Conservation (phyloP, 31 red algal genomes). For the Asparagopsis taxiformis region DNA sequence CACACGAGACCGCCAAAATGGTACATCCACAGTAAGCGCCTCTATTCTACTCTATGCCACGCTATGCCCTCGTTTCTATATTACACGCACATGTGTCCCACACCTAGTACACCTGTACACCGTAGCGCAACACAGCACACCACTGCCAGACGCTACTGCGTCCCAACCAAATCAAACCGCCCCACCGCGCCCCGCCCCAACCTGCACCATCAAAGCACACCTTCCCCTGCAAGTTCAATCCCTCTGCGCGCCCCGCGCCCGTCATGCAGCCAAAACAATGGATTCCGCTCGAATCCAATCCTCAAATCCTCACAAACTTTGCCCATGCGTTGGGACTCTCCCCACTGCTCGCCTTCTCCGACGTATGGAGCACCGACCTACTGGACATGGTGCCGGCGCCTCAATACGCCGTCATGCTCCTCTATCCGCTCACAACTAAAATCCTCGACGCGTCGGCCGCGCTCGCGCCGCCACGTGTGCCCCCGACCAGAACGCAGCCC, state of each 20-base stretch:
- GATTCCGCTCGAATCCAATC: constrained; percentile 98
- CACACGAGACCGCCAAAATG: too few relatives aligned
- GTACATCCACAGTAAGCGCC: too few relatives aligned
- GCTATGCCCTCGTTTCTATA: too few relatives aligned
- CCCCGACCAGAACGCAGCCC: constrained; percentile 20
- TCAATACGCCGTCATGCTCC: constrained; percentile 72
- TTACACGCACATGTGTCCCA: too few relatives aligned
- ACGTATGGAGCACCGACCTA: constrained; percentile 84
- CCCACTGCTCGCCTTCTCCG: constrained; percentile 44
- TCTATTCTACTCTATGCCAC: too few relatives aligned
- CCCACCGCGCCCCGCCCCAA: background rate
- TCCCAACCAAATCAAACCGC: too few relatives aligned
- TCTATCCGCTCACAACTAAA: constrained; percentile 77
- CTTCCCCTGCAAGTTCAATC: background rate
- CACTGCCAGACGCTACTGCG: too few relatives aligned
- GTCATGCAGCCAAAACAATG: constrained; percentile 51
- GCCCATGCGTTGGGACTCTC: constrained; percentile 73
- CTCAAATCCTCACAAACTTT: constrained; percentile 72
- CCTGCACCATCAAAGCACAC: background rate
- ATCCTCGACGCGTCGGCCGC: constrained; percentile 10
- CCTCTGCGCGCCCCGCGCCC: background rate
- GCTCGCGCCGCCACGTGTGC: constrained; percentile 5
- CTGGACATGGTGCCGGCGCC: constrained; percentile 89
- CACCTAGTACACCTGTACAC: too few relatives aligned
- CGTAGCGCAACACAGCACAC: too few relatives aligned